These are phyloP conservation scores for Dothideomycetes sp. DNA, from an alignment of 2,329 filamentous ascomycete species.

Conservation along the genomic window DNA sequence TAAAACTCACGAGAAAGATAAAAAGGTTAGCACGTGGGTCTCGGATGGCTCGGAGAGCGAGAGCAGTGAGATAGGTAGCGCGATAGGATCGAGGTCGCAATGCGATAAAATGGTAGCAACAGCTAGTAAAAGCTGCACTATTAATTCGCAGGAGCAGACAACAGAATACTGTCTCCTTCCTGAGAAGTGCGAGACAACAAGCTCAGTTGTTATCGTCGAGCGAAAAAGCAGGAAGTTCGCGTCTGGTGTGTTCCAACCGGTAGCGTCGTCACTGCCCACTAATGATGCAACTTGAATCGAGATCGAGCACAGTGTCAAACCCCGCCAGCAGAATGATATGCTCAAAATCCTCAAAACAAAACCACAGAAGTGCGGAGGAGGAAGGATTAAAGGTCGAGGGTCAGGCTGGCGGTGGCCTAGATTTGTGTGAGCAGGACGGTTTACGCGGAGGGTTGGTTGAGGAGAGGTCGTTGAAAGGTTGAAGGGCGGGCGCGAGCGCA, in stretches of 20 bases:
- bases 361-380: conserved; percentile 4
- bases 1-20: not conserved
- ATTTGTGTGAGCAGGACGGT: conserved; percentile 6
- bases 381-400: conserved; percentile 7
- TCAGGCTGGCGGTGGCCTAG: conserved; percentile 10
- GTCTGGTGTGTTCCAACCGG: conserved; percentile 9
- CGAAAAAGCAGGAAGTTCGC: conserved; percentile 6
- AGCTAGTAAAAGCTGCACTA: conserved; percentile 28
- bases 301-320: conserved; percentile 13
- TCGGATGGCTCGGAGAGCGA: not conserved
- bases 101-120: conserved; percentile 18
- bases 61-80: conserved; percentile 6
- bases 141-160: not conserved
- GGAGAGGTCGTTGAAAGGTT: conserved; percentile 9
- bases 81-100: conserved; percentile 14
- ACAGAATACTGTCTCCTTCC: conserved; percentile 3
- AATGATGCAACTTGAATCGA: conserved; percentile 5
- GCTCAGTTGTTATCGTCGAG: conserved; percentile 4
- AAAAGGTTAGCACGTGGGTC: not conserved
- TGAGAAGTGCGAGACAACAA: conserved; percentile 5
- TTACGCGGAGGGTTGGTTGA: conserved; percentile 7
- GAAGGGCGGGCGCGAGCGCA: conserved; percentile 9
- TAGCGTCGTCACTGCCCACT: conserved; percentile 7
- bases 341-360: conserved; percentile 4
- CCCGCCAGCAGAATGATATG: conserved; percentile 13